Percentiles rank a stretch among this genome's conserved stretches.
phyloP scores from a whole-genome alignment of 306 rosid genomes.

The Prunus campanulata region DNA sequence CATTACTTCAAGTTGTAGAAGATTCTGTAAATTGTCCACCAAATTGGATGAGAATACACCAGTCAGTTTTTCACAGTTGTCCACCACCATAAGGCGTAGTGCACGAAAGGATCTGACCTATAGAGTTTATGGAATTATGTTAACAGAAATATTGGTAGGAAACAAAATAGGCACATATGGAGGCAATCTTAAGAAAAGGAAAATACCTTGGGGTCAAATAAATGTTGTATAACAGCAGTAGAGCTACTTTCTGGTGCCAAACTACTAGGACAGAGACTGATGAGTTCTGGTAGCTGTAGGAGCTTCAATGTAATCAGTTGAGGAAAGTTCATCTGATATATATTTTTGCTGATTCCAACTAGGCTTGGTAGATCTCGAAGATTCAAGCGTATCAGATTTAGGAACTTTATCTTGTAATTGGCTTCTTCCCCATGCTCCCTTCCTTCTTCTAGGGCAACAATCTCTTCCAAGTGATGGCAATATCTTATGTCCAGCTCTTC shows the following conservation, averaged over 20 bases:
- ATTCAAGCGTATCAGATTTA: neutral
- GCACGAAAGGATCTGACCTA: neutral
- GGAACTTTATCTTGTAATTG: neutral
- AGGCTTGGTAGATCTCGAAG: neutral
- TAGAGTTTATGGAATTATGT: neutral
- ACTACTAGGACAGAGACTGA: neutral
- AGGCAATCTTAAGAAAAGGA: neutral
- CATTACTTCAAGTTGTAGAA: constrained; percentile 13
- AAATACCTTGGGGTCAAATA: neutral
- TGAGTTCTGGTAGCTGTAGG: neutral
- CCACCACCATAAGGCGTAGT: neutral
- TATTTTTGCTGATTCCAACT: neutral
- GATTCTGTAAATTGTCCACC: neutral
- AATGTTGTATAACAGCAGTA: neutral
- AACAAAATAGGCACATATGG: neutral
- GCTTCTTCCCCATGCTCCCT: neutral
- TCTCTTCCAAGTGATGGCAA: neutral
- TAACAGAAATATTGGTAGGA: neutral
- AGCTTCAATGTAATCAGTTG: neutral
- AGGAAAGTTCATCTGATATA: neutral
- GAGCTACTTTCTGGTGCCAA: neutral
- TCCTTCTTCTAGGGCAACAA: neutral
- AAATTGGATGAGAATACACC: neutral
- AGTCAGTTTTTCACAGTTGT: neutral
- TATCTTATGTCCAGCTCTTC: neutral